phyloP scores from a whole-genome alignment of 164 flowering plant genomes.

The Aristolochia contorta region DNA sequence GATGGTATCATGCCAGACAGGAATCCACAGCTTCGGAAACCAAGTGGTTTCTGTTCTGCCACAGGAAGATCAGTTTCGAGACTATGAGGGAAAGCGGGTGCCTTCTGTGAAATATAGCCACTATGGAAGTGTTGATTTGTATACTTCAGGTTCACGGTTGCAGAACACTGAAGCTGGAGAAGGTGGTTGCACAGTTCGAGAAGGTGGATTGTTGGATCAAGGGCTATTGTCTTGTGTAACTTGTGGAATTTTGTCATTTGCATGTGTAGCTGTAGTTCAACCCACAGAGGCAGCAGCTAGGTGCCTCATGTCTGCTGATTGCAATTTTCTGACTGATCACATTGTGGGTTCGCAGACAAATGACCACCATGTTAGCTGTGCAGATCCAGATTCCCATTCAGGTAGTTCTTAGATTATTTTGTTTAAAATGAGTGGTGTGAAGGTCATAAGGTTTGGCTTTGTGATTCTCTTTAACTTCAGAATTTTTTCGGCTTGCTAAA shows the following conservation, averaged over 20 bases:
- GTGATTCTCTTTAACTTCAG: too few species aligned
- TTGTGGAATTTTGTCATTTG: slow-evolving; percentile 82
- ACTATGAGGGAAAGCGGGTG: slow-evolving; percentile 20
- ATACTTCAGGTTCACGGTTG: slow-evolving; percentile 12
- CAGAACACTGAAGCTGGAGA: slow-evolving; percentile 15
- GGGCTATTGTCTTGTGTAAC: slow-evolving; percentile 86
- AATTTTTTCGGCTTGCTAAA: too few species aligned
- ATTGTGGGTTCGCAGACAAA: slow-evolving; percentile 29
- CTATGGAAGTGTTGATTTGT: slow-evolving; percentile 14
- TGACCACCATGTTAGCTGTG: slow-evolving; percentile 20
- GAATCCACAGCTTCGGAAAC: slow-evolving; percentile 21
- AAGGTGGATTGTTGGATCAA: slow-evolving; percentile 44
- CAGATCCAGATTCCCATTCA: slow-evolving; percentile 19
- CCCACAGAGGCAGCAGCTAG: slow-evolving; percentile 69
- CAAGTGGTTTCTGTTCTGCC: slow-evolving; percentile 25
- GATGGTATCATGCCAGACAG: slow-evolving; percentile 25
- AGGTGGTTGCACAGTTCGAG: slow-evolving; percentile 11
- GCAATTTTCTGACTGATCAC: slow-evolving; percentile 55
- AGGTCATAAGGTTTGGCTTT: too few species aligned
- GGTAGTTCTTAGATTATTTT: slow-evolving; percentile 23
- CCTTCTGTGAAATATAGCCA: slow-evolving; percentile 9
- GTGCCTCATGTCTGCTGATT: slow-evolving; percentile 67
- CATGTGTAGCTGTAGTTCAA: slow-evolving; percentile 76
- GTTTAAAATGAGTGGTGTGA: too few species aligned
- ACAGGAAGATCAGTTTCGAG: slow-evolving; percentile 34